Base-by-base conservation (phyloP, 2,329 filamentous ascomycete species). In the Fusarium setosum region DNA sequence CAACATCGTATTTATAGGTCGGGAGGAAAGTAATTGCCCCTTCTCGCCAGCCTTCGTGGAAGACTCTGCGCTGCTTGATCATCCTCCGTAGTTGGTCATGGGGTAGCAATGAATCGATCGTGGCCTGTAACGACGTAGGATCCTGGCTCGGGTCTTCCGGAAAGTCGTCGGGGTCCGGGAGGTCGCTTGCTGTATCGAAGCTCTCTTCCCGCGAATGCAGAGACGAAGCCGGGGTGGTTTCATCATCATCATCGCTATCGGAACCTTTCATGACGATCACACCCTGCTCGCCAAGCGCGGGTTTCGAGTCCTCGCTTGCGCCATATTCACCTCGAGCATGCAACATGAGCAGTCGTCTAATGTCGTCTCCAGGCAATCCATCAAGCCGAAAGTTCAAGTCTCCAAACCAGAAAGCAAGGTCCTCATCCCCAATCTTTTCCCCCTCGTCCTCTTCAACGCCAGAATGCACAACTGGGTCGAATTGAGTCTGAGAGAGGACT, bases 1-100 rank as follows among this genome's bases (percentile, higher is more conserved):
- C 96, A 24, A 97, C 84, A 72, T 99, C 96, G 70, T 99, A 99
- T 77, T 99, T 99, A 79, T 99, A 99, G 0, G 96, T 96, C 2
- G 96, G 96, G 15, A 98, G 76, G 73, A 99, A 99, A 1, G 88
- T 88, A 56, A 99, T 94, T 1, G 88, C 84, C 0, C 94, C 96
- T 82, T 99, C 96, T 49, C 86, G 86, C 94, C 96, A 99, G 1
- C 94, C 95, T 63, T 97, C 92, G 60, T 97, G 88, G 63, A 99
- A 97, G 0, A 90, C 89, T 74, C 92, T 96, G n/a, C 88, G 86
- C 35, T 88, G 81, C 66, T 86, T 88, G 69, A 97, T 94, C 59
- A 93, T 87, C 56, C 89, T 86, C 5, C 83, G 85, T 5, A 99
- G 84, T 76, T 99, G 94, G 70, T 99, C 96, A 72, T 98, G 95